Conservation (phyloP, 108 stramenopile species). For the Thalassiosira profunda region DNA sequence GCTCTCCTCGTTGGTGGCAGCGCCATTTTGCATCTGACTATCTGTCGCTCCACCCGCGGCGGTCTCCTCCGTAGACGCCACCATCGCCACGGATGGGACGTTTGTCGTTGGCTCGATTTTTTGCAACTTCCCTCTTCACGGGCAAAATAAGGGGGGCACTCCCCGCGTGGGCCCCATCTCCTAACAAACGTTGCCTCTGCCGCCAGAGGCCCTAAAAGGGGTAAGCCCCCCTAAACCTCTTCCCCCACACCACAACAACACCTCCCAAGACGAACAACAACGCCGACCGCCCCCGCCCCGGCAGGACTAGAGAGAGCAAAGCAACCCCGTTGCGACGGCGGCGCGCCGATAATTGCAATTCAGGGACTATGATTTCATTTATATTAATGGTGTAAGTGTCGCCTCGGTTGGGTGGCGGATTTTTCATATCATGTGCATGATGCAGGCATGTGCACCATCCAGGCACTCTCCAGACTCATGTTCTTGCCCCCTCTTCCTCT, state of each 20-base stretch:
- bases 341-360: too few relatives aligned
- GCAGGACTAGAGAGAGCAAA: too few relatives aligned
- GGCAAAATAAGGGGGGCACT: too few relatives aligned
- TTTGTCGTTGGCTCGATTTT: background rate
- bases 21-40: background rate
- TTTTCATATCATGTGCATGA: background rate
- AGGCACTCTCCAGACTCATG: background rate
- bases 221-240: too few relatives aligned
- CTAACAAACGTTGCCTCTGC: too few relatives aligned
- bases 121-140: too few relatives aligned
- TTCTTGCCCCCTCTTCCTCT: background rate
- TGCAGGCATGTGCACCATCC: background rate
- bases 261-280: too few relatives aligned
- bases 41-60: background rate
- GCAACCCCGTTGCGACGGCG: too few relatives aligned
- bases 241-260: too few relatives aligned
- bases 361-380: constrained; percentile 11
- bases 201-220: too few relatives aligned
- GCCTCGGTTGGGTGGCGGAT: background rate
- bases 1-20: background rate
- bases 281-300: too few relatives aligned
- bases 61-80: background rate
- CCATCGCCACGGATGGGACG: background rate
- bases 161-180: too few relatives aligned
- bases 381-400: constrained; percentile 10